Evolutionary conservation across 1,284 basidiomycete species (phyloP), one percentile per base, ranked within the genome.

Genomic region (Tilletia caries): DNA sequence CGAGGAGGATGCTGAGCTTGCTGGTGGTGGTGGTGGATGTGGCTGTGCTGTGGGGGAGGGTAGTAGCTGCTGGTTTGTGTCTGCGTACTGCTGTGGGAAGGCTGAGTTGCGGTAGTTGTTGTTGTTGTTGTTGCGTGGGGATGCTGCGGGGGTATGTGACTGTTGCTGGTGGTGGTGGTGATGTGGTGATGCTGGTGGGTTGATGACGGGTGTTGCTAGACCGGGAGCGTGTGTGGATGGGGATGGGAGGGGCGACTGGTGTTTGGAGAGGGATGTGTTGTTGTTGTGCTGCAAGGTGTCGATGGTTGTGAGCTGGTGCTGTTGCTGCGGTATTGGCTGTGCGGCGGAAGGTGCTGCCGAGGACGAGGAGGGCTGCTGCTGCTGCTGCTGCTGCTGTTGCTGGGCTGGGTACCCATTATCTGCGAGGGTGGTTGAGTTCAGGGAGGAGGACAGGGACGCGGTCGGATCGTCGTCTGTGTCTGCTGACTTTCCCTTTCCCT

Each of bases 381-480:
- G 58, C 32, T 1, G 10, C 58, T 62, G 58, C 58, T 37, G 18
- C 58, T 60, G 54, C 54, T 32, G 54, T 6, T 50, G 48, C 48
- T 12, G 27, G 15, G 33, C 15, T 6, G 10, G 20, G 33, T 33
- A 20, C 29, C 27, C 10, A 34, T n/a, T n/a, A n/a, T 62, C 58
- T 12, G 29, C 15, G 58, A 62, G 58, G 1, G 58, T 18, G 58
- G 58, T 34, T 29, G 58, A 62, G 58, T 62, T 62, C 15, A 62
- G 32, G 32, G 58, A 62, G 29, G 58, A 62, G 58, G 58, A 62
- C 29, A 62, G 58, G 27, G 58, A 33, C 32, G 58, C 58, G 12
- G 58, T 34, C 34, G 58, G 58, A 1, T 62, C 29, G 18, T 62
- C 29, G 58, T 62, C 32, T 13, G 32, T 37, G 58, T 18, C 32